Evolutionary conservation across 495 filamentous ascomycete species (phyloP), one percentile per base, ranked within the genome.

Genomic region (Monascus purpureus): DNA sequence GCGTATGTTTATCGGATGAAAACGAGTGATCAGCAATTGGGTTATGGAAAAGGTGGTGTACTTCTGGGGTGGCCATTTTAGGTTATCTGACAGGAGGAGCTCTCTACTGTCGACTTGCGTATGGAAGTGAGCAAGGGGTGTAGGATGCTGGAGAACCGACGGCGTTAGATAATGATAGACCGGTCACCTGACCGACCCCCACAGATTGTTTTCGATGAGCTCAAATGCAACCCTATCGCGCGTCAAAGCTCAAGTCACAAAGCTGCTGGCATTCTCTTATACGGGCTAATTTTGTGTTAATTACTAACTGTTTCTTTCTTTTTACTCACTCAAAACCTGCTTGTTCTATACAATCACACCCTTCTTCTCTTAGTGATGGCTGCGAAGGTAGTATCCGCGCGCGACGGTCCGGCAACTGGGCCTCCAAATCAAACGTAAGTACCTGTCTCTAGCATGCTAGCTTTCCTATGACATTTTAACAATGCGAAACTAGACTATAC

Each of bases 1-100:
- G 70, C 13, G 82, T 88, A 50, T 77, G 64, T 50, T 75, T 78
- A 58, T 97, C 90, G 24, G 84, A 75, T 33, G 84, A 93, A 70
- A 96, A 97, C 14, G 90, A 93, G 59, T 97, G 90, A 61, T 97
- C 90, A 25, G 87, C 81, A 47, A 97, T 94, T 41, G 88, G 84
- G 39, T 80, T 73, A 58, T 97, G 85, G 61, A 96, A 96, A 33
- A 97, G 82, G 49, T 95, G 90, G 57, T 97, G 83, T 31, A 88
- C 80, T 62, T 96, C 83, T 36, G 88, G 82, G 37, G 76, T 44
- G 28, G 80, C 67, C 88, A 95, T 96, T 44, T 29, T 66, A 28
- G 39, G 17, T 25, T 3, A n/a, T 36, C 49, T 56, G 82, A 82
- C 88, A 95, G 90, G 90, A 97, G 88, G 73, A 81, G 72, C 87